Base-by-base conservation (phyloP, 371 early-diverging fungal genomes). In the Dichotomocladium elegans region DNA sequence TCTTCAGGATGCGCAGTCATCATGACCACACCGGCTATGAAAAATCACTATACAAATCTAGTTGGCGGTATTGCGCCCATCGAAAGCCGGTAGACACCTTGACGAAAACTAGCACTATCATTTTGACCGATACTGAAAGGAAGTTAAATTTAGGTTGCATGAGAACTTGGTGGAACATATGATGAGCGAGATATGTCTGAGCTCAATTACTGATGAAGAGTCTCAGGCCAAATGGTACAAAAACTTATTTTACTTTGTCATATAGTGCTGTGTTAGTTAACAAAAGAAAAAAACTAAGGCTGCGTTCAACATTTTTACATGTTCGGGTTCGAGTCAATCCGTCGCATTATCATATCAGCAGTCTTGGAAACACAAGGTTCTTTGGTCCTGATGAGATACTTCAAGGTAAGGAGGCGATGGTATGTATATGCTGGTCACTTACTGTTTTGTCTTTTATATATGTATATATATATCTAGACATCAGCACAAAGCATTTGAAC, bases 111-210 rank as follows among this genome's bases (percentile, higher is more conserved):
- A 35, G 25, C 10, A 26, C 12, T 19, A n/a, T n/a, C n/a, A n/a
- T n/a, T n/a, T n/a, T n/a, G n/a, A n/a, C n/a, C n/a, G n/a, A n/a
- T n/a, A n/a, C n/a, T n/a, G n/a, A n/a, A n/a, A n/a, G n/a, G n/a
- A n/a, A n/a, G n/a, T n/a, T n/a, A n/a, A n/a, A n/a, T n/a, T 19
- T 48, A 77, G 77, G 26, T 70, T 96, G 24, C 88, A 93, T 60
- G 66, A 80, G 27, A 79, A 83, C 53, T 63, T 94, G 43, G 83
- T 82, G 51, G 93, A 94, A 59, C 85, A 89, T 63, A 51, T 97
- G 33, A 86, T 89, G 69, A 84, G 93, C 8, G 94, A 95, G 57
- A 85, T 94, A 14, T 88, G 84, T 22, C 60, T 93, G 4, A 84
- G 87, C 2, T 82, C 87, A 7, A 81, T 95, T 19, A 49, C 41